phyloP scores from a whole-genome alignment of 768 basidiomycete genomes.

The Lyophyllum semitale region DNA sequence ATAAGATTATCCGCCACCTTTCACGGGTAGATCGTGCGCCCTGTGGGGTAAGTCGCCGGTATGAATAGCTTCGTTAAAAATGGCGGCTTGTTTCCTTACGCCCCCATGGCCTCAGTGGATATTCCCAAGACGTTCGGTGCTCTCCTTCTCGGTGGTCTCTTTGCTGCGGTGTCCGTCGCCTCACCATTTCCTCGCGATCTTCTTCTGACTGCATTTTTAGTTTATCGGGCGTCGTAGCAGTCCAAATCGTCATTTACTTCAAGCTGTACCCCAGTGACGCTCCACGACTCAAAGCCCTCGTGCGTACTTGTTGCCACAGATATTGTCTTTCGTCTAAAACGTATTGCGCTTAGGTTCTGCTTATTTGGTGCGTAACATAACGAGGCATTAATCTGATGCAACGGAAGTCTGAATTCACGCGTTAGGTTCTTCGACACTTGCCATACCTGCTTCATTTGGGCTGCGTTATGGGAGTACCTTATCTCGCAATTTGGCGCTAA shows the following conservation, averaged over 20 bases:
- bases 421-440: slow-evolving; percentile 36
- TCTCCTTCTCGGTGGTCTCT: slow-evolving; percentile 24
- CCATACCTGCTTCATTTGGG: slow-evolving; percentile 41
- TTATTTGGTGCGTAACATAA: slow-evolving; percentile 10
- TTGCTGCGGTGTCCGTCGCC: slow-evolving; percentile 22
- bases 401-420: background rate
- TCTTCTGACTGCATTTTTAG: background rate
- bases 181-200: too few relatives aligned
- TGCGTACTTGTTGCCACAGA: background rate
- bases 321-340: too few relatives aligned
- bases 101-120: slow-evolving; percentile 4
- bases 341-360: slow-evolving; percentile 12
- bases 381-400: background rate
- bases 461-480: slow-evolving; percentile 40
- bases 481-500: slow-evolving; percentile 31
- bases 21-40: background rate
- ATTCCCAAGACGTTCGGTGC: slow-evolving; percentile 24
- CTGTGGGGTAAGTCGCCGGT: background rate
- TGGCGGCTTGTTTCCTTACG: background rate
- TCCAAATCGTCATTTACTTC: slow-evolving; percentile 24
- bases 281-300: slow-evolving; percentile 14
- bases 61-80: background rate
- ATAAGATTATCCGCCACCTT: background rate
- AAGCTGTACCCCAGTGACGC: slow-evolving; percentile 20
- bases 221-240: slow-evolving; percentile 21